Evolutionary conservation across 495 filamentous ascomycete genomes (phyloP).

Genomic region (Lichenothelia convexa): DNA sequence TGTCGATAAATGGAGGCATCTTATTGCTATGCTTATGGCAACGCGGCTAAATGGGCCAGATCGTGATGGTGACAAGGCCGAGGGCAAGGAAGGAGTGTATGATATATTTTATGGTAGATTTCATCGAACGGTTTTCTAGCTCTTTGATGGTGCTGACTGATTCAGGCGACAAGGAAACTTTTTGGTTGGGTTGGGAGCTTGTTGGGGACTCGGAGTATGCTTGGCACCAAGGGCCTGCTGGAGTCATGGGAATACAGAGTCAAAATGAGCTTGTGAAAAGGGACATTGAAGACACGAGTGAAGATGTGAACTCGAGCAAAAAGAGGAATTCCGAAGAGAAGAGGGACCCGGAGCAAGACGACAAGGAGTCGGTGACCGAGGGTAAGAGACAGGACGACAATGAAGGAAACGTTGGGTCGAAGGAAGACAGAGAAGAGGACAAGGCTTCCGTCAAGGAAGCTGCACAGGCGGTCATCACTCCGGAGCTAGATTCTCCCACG

Average conservation of each 20-base stretch:
- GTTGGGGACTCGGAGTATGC: slow-evolving; percentile 1
- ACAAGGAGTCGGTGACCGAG: no score
- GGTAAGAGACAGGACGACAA: no score
- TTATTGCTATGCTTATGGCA: slow-evolving; percentile 1
- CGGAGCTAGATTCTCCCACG: neutral
- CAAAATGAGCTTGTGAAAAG: neutral
- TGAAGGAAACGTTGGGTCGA: neutral
- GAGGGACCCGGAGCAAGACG: no score
- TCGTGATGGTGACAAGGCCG: slow-evolving; percentile 1
- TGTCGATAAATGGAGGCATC: slow-evolving; percentile 5
- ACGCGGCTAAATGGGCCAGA: slow-evolving; percentile 4
- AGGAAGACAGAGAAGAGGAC: neutral
- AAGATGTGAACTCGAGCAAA: no score
- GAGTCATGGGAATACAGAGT: slow-evolving; percentile 3
- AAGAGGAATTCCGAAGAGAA: no score
- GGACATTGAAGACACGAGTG: no score
- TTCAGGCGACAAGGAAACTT: slow-evolving; percentile 4
- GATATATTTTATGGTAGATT: slow-evolving; percentile 2
- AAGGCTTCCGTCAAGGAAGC: no score
- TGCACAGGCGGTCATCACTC: no score
- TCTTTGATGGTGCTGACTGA: neutral
- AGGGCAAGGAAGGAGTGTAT: slow-evolving; percentile 1
- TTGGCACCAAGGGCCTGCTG: slow-evolving; percentile 1
- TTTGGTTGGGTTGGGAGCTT: slow-evolving; percentile 4
- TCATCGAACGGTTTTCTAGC: neutral